Percentiles rank a stretch among this genome's conserved stretches.
Evolutionary conservation across 257 asterid species (phyloP).

Genomic region (Solanum dulcamara): DNA sequence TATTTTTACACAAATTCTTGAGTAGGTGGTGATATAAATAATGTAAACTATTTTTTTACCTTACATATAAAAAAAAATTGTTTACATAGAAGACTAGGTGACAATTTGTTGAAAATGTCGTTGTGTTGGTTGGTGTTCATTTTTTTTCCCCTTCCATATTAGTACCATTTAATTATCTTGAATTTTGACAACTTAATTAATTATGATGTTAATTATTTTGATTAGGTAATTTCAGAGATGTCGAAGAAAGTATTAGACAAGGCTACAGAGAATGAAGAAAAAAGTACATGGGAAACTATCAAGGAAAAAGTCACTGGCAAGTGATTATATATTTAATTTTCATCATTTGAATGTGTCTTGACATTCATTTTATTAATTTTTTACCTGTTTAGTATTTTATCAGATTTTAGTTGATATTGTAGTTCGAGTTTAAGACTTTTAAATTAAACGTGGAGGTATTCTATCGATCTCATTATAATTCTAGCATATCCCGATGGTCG

Average conservation of each 20-base stretch:
- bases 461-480: neutral
- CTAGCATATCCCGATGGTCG: no score
- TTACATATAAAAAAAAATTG: no score
- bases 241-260: slow-evolving; percentile 44
- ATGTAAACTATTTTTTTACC: no score
- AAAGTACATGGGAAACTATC: slow-evolving; percentile 40
- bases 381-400: neutral
- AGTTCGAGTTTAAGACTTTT: neutral
- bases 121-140: neutral
- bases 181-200: neutral
- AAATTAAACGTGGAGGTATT: neutral
- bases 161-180: neutral
- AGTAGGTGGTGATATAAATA: no score
- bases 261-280: slow-evolving; percentile 30
- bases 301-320: slow-evolving; percentile 24
- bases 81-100: neutral
- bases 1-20: no score
- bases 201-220: neutral
- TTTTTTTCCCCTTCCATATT: neutral
- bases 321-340: neutral
- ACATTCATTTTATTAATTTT: neutral
- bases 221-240: slow-evolving; percentile 36
- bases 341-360: neutral
- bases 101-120: neutral
- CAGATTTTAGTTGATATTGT: neutral